Conservation (phyloP, 1,139 yeast genomes). For the Geotrichum aggregatum region DNA sequence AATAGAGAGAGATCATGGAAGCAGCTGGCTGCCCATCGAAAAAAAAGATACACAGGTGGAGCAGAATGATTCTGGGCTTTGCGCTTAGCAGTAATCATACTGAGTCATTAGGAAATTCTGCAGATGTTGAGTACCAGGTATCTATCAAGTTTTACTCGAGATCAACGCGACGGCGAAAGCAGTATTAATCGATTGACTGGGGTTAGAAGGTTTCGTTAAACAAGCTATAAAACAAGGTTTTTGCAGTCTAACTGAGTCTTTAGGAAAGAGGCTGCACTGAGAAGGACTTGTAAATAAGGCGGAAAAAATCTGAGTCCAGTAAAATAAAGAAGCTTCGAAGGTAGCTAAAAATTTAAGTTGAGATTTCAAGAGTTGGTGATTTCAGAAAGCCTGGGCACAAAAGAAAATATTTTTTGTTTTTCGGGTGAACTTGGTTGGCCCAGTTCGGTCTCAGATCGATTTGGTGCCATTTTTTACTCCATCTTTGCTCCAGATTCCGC, state of each 20-base stretch:
- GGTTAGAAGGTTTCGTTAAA: too few relatives aligned
- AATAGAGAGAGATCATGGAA: background rate
- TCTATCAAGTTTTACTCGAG: too few relatives aligned
- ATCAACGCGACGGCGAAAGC: too few relatives aligned
- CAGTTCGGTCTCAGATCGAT: background rate
- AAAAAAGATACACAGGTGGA: background rate
- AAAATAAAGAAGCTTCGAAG: too few relatives aligned
- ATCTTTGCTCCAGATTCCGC: conserved; percentile 4
- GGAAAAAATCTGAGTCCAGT: too few relatives aligned
- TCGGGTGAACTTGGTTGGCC: background rate
- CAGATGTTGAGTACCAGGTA: too few relatives aligned
- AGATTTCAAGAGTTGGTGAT: too few relatives aligned
- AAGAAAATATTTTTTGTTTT: background rate
- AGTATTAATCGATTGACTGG: too few relatives aligned
- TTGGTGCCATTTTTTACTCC: background rate
- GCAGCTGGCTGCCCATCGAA: conserved; percentile 7
- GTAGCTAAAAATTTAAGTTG: too few relatives aligned
- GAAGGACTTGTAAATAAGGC: too few relatives aligned
- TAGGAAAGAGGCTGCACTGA: background rate
- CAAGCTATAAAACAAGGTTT: background rate
- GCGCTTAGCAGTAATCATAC: conserved; percentile 16
- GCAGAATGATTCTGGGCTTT: conserved; percentile 10
- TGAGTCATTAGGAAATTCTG: conserved; percentile 4
- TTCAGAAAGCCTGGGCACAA: too few relatives aligned
- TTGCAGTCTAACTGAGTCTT: background rate